Evolutionary conservation across 805 yeast genomes (phyloP), one percentile per base, ranked within the genome.

Genomic region (Pachysolen tannophilus): DNA sequence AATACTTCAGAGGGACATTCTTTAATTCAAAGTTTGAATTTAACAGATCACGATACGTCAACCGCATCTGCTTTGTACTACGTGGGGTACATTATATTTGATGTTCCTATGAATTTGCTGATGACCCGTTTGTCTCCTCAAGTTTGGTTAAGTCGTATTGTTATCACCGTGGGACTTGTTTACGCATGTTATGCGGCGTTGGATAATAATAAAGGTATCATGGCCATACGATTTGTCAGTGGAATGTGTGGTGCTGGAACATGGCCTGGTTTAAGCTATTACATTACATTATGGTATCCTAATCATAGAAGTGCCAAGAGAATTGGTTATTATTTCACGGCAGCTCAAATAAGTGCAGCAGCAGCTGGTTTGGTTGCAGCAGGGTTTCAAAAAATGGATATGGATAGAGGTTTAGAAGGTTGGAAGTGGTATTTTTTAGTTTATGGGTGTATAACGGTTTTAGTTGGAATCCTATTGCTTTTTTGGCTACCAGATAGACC

Each of bases 401-500:
- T 78, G 40, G 59, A 45, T 13, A 59, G 73, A 21, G 94, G 95
- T 2, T 63, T 65, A 39, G 70, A 78, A 32, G 95, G 95, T 21
- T 85, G 86, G 80, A 86, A 81, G 58, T 85, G 94, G 94, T 68
- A 82, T 66, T 85, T 76, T 56, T 62, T 85, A 39, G 69, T 80
- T 6, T 86, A 84, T 50, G 95, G 95, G 6, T 61, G 70, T 14
- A 55, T 83, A 30, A 81, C 94, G 9, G 58, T 80, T 1, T 57
- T 63, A 26, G 73, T 74, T 28, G 94, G 94, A 10, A 53, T 83
- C 11, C 43, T 69, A 2, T 62, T 85, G 31, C 51, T 80, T 15
- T 78, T 90, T 82, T 84, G 94, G 94, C 68, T 85, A 27, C 95
- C 95, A 1, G 94, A 82, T 49, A 66, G 90, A 39, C 92, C 92